These are phyloP conservation scores for Annulohypoxylon bovei DNA, from an alignment of 495 filamentous ascomycete genomes.

Conservation along the genomic window DNA sequence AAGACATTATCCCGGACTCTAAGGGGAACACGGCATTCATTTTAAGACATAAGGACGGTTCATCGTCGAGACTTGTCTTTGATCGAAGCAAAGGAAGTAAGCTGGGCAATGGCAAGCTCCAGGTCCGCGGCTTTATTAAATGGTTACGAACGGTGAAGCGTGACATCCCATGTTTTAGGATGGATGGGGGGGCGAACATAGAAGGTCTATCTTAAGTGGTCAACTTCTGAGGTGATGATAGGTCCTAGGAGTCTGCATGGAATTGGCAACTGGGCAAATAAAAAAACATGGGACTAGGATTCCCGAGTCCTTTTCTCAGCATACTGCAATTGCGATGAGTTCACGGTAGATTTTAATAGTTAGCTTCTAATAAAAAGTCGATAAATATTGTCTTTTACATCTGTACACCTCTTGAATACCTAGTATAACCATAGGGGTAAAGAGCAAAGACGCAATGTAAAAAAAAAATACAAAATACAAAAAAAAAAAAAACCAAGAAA, in stretches of 20 bases:
- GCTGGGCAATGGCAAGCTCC: slow-evolving; percentile 44
- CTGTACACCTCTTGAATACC: too few relatives aligned
- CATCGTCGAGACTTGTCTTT: slow-evolving; percentile 33
- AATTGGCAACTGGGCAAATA: background rate
- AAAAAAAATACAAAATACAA: too few relatives aligned
- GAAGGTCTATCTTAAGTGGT: background rate
- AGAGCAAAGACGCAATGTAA: too few relatives aligned
- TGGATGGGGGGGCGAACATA: background rate
- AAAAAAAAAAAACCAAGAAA: too few relatives aligned
- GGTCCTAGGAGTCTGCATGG: background rate
- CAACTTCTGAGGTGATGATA: background rate
- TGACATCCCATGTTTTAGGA: slow-evolving; percentile 31
- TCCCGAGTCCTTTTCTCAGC: background rate
- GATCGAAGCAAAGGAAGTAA: slow-evolving; percentile 36
- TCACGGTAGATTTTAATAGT: background rate
- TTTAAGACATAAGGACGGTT: slow-evolving; percentile 26
- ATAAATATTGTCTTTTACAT: too few relatives aligned
- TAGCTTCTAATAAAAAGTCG: background rate
- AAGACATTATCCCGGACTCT: background rate
- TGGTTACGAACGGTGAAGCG: slow-evolving; percentile 45
- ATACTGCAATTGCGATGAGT: background rate
- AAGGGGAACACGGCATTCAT: slow-evolving; percentile 22
- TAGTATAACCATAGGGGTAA: too few relatives aligned
- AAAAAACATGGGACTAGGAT: background rate
- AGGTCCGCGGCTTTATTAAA: slow-evolving; percentile 47